Conservation (phyloP, 208 protist genomes). For the Porcisia deanei region DNA sequence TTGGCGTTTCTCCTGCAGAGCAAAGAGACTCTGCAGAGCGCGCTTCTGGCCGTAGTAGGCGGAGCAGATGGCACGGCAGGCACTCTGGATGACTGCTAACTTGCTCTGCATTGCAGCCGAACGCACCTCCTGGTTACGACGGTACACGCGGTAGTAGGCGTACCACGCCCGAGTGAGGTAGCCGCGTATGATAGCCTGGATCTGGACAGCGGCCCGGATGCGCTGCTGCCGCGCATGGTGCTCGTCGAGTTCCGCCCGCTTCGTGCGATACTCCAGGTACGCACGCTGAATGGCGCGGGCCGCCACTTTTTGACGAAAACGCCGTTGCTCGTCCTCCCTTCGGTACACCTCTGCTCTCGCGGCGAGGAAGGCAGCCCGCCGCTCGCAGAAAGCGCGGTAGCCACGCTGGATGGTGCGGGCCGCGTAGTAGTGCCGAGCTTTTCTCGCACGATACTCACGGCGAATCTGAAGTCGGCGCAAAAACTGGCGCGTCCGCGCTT, state of each 20-base stretch:
- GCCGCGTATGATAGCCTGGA: conserved; percentile 82
- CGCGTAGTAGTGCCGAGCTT: conserved; percentile 56
- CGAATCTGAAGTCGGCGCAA: conserved; percentile 63
- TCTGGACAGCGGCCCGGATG: conserved; percentile 55
- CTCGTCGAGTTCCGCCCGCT: conserved; percentile 40
- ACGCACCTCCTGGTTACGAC: conserved; percentile 68
- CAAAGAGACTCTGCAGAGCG: conserved; percentile 28
- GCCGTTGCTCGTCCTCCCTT: conserved; percentile 57
- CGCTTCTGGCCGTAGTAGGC: conserved; percentile 35
- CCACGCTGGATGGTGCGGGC: conserved; percentile 79
- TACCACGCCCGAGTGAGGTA: conserved; percentile 86
- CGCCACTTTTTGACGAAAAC: conserved; percentile 51
- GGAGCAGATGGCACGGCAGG: conserved; percentile 43
- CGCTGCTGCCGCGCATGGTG: conserved; percentile 42
- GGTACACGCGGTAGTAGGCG: conserved; percentile 77
- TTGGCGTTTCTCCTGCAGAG: conserved; percentile 31
- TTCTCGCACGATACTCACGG: conserved; percentile 49
- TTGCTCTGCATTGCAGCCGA: conserved; percentile 63
- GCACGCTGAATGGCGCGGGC: conserved; percentile 69
- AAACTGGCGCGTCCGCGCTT: conserved; percentile 73
- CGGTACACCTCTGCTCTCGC: conserved; percentile 64
- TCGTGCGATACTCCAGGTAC: conserved; percentile 55
- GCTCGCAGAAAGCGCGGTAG: conserved; percentile 60
- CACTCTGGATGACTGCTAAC: conserved; percentile 67
- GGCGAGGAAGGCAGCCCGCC: conserved; percentile 39